Base-by-base conservation (phyloP, 2,329 filamentous ascomycete genomes). In the Calonectria leucothoes region DNA sequence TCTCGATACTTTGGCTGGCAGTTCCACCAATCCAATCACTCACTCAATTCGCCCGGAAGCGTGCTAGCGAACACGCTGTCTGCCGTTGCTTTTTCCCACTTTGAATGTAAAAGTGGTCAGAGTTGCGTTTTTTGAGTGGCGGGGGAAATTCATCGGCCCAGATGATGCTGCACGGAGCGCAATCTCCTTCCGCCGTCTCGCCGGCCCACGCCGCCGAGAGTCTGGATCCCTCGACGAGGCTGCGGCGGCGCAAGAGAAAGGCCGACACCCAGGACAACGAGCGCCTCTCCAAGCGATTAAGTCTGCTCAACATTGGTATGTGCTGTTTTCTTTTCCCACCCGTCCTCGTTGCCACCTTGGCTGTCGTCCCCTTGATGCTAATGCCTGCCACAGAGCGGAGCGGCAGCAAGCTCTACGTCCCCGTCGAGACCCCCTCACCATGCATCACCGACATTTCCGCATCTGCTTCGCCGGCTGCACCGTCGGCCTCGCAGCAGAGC, bases 221-320 rank as follows among this genome's bases (percentile, higher is more conserved):
- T 31, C 59, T 77, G 61, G 73, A 79, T 39, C 79, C 72, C 71
- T 45, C 74, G 42, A 75, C 66, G 65, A 77, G 75, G 69, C 69
- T 77, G 71, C 76, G 69, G 48, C 75, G 76, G 31, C 85, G 88
- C 80, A 93, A 93, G 85, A 86, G 91, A 79, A 93, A 92, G 84
- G 89, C 91, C 71, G 89, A 91, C 67, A 82, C 84, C 17, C 89
- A 90, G 74, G 88, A 91, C 80, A 92, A 91, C 77, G 91, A 97
- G 85, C 93, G 95, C 66, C 89, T 98, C 76, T 93, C 94, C 59
- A 98, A 98, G 87, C 91, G 94, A 76, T 89, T 98, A 83, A 94
- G 95, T 82, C 87, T 94, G 66, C 89, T 98, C 69, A 95, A 96
- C 82, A 86, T 98, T 76, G 94, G 95, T 97, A 91, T 70, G 87